Evolutionary conservation across 2,329 filamentous ascomycete species (phyloP).

Genomic region (Arthrobotrys iridis): DNA sequence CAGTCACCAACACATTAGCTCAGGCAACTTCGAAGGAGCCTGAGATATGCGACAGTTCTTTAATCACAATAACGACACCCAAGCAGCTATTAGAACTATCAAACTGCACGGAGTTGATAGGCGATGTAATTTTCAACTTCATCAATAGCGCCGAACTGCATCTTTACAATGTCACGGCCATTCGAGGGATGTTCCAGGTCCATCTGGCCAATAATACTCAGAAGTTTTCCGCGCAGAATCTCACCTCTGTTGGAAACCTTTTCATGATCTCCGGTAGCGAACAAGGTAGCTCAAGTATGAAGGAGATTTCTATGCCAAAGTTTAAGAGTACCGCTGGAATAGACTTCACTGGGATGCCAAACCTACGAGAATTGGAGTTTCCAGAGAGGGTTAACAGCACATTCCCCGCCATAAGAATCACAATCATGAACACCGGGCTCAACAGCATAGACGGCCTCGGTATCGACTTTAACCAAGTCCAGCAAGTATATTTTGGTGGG

Average conservation of each 20-base stretch:
- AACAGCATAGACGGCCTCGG: conserved; percentile 20
- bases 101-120: conserved; percentile 40
- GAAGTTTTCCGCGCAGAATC: conserved; percentile 39
- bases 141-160: conserved; percentile 43
- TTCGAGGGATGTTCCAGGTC: conserved; percentile 49
- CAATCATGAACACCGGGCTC: conserved; percentile 43
- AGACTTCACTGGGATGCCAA: conserved; percentile 41
- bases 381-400: conserved; percentile 41
- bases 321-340: conserved; percentile 36
- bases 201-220: conserved; percentile 41
- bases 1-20: conserved; percentile 36
- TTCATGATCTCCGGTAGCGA: conserved; percentile 44
- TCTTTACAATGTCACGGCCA: conserved; percentile 24
- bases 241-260: conserved; percentile 40
- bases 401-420: conserved; percentile 40
- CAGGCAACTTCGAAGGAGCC: conserved; percentile 8
- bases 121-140: conserved; percentile 43
- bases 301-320: conserved; percentile 32
- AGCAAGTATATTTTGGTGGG: conserved; percentile 46
- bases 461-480: conserved; percentile 39
- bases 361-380: conserved; percentile 32
- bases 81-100: conserved; percentile 24
- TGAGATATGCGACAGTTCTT: conserved; percentile 39
- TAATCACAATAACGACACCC: conserved; percentile 33
- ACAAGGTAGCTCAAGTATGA: conserved; percentile 26